These are phyloP conservation scores for Niveomyces coronatus DNA, from an alignment of 2,329 filamentous ascomycete genomes.

Conservation along the genomic window DNA sequence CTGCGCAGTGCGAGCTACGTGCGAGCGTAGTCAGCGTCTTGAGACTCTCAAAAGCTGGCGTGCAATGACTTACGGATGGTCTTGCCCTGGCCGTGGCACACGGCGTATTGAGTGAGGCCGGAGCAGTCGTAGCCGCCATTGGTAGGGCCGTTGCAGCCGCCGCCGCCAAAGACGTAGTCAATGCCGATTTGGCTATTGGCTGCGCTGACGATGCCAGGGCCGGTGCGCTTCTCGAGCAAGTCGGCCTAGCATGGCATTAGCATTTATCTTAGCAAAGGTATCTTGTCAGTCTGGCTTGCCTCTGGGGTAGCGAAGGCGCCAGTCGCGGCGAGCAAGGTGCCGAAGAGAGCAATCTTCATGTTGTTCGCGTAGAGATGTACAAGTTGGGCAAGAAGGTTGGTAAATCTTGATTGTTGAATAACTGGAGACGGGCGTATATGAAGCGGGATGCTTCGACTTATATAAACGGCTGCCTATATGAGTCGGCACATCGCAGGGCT, in stretches of 20 bases:
- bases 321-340: slow-evolving; percentile 7
- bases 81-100: slow-evolving; percentile 14
- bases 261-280: too few relatives aligned
- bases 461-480: neutral
- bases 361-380: neutral
- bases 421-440: neutral
- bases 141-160: slow-evolving; percentile 12
- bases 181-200: slow-evolving; percentile 11
- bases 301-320: slow-evolving; percentile 6
- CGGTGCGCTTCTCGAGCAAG: slow-evolving; percentile 11
- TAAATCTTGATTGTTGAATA: neutral
- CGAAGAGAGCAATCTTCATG: slow-evolving; percentile 9
- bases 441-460: neutral
- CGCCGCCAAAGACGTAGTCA: slow-evolving; percentile 12
- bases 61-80: slow-evolving; percentile 11
- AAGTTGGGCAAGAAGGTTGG: neutral
- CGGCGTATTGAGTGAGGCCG: slow-evolving; percentile 13
- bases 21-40: neutral
- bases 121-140: slow-evolving; percentile 14
- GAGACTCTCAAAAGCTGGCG: neutral
- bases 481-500: slow-evolving; percentile 7
- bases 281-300: neutral
- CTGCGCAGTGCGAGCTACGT: slow-evolving; percentile 11
- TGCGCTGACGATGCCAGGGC: slow-evolving; percentile 12
- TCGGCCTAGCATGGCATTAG: neutral